Conservation (phyloP, 140 eudicot genomes). For the Anethum foeniculum region DNA sequence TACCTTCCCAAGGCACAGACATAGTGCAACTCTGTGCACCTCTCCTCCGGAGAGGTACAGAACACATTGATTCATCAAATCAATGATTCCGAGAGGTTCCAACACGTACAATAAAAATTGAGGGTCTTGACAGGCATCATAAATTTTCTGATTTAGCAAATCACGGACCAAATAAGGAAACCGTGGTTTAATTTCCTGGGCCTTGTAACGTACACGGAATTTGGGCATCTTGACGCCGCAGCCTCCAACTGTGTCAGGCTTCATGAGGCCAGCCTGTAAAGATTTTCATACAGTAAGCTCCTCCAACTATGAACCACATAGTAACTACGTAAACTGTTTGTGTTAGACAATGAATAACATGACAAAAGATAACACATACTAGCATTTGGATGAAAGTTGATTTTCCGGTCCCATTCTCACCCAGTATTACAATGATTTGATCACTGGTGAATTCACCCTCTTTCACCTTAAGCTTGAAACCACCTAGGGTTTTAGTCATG, state of each 20-base stretch:
- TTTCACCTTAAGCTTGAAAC: too few species aligned
- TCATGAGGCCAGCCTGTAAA: constrained; percentile 49
- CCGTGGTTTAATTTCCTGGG: too few species aligned
- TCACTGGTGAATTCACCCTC: too few species aligned
- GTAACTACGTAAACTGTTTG: neutral
- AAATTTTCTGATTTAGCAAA: constrained; percentile 39
- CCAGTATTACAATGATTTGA: too few species aligned
- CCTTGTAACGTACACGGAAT: neutral
- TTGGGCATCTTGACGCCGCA: constrained; percentile 51
- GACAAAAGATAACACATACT: too few species aligned
- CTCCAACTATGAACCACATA: neutral
- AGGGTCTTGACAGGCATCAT: constrained; percentile 52
- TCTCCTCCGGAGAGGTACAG: constrained; percentile 14
- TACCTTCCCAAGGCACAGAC: constrained; percentile 52
- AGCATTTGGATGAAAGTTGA: too few species aligned
- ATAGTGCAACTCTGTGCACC: constrained; percentile 50
- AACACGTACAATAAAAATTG: constrained; percentile 53
- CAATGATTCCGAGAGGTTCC: constrained; percentile 32
- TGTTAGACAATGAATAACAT: too few species aligned
- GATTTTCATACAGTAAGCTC: neutral
- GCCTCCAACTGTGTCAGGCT: constrained; percentile 40
- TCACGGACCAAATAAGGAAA: constrained; percentile 36
- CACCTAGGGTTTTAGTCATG: too few species aligned
- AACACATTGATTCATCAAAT: too few species aligned
- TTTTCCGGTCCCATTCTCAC: too few species aligned